Base-by-base conservation (phyloP, 192 early-diverging fungal species). In the Backusella psychrophila region DNA sequence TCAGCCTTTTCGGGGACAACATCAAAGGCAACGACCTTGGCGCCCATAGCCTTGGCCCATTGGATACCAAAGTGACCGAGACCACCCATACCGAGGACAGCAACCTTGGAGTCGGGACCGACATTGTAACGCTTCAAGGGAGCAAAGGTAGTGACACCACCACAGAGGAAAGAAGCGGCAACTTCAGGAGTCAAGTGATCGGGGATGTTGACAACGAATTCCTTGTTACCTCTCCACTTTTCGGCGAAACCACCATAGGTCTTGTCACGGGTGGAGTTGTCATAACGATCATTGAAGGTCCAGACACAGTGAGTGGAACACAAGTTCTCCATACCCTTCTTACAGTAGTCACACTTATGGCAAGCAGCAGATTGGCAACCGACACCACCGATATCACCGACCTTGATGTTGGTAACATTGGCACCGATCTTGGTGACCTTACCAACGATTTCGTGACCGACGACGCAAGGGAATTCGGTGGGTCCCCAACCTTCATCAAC, bases 121-220 rank as follows among this genome's bases (percentile, higher is more conserved):
- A 87, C 80, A 19, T 85, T 72, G 75, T 81, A 70, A 89, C 79
- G 66, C 46, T 77, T 71, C 9, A 93, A 76, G 42, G 91, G 82
- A 39, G 78, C 67, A 69, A 73, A 92, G 5, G 90, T 86, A 29
- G 94, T 94, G 72, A 89, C 79, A 44, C 94, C 94, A 52, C 93
- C 94, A 77, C 94, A 96, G 69, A 96, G 74, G 23, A 96, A 83
- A 23, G 94, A 91, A 4, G 91, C 89, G 12, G 90, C 91, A 49
- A 87, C 87, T 7, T 77, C 78, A 17, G 83, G 77, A 17, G 77
- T 81, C 71, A 89, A 83, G 23, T 44, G 59, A 5, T 71, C 85
- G 23, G 88, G 88, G 59, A 88, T 87, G 80, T 85, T 86, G 89
- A 87, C 92, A 52, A 79, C 86, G 71, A 87, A 94, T 21, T 86